Evolutionary conservation across 2,329 filamentous ascomycete species (phyloP), one percentile per base, ranked within the genome.

Genomic region (Talaromyces albobiverticillius): DNA sequence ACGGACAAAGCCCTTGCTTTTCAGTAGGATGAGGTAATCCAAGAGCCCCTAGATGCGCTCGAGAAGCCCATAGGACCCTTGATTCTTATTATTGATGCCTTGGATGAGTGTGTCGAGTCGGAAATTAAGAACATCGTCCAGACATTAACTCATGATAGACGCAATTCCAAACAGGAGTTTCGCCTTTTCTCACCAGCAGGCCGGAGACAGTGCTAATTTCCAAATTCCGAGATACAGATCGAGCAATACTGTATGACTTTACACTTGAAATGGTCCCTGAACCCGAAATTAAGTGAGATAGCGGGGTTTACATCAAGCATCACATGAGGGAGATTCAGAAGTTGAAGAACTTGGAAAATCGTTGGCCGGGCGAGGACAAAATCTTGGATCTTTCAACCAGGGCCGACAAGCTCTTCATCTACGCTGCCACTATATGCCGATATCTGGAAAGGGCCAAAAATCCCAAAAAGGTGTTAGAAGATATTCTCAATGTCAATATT

Each of bases 171-270:
- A 29, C 25, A 29, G 25, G 25, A 9, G 25, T 4, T 29, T 29
- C 25, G 25, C 25, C 25, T 29, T 62, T 68, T 52, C 38, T 69
- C 13, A 69, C 64, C 5, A 68, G 66, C 55, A 59, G 67, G 51
- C 63, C 64, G 2, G 59, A 64, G 46, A 38, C 53, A 20, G 56
- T 57, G 43, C 60, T 67, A 38, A 43, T 52, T 5, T 32, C 43
- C 20, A 52, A 54, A 20, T 64, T 68, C 54, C 31, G 50, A 23
- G 26, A 57, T 29, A 20, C 16, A 11, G 11, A 8, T 16, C 10
- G 10, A 43, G 23, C 6, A 9, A 26, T 22, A 22, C 40, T 57
- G 54, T 51, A 64, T 31, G 51, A 62, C 47, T 13, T 68, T 4
- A 50, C 59, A 29, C 60, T 67, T 22, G 56, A 62, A 43, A 46